A percentile compares a stretch with the other conserved stretches of the same genome.
phyloP scores from a whole-genome alignment of 306 rosid genomes.

The Vigna radiata region DNA sequence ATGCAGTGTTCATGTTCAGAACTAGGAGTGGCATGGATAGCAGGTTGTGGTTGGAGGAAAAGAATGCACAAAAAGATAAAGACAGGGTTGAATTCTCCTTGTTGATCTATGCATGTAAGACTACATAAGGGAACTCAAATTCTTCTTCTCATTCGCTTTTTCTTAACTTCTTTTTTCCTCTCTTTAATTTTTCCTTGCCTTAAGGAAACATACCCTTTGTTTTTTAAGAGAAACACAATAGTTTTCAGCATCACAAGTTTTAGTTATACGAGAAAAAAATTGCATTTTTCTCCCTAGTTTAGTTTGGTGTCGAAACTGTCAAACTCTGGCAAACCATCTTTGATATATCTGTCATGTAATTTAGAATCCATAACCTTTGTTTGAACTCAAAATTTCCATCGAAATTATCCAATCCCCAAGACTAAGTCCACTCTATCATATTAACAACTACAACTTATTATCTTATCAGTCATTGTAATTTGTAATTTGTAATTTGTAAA shows the following conservation, averaged over 20 bases:
- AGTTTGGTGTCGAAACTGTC: background rate
- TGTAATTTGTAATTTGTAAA: no score
- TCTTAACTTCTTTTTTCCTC: background rate
- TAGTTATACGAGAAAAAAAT: constrained; percentile 35
- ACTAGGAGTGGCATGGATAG: constrained; percentile 89
- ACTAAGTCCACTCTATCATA: no score
- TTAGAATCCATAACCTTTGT: background rate
- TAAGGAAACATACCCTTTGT: constrained; percentile 48
- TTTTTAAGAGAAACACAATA: constrained; percentile 26
- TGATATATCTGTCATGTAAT: background rate
- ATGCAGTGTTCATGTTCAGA: constrained; percentile 91
- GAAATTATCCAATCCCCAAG: background rate
- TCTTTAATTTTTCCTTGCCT: background rate
- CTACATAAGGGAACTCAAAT: constrained; percentile 39
- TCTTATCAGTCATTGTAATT: background rate
- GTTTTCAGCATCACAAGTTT: constrained; percentile 32
- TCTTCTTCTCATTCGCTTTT: constrained; percentile 5
- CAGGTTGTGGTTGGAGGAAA: constrained; percentile 91
- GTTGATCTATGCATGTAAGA: constrained; percentile 94
- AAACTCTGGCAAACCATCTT: no score
- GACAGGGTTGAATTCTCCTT: constrained; percentile 77
- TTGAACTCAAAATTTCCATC: background rate
- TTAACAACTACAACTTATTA: background rate
- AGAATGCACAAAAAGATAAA: constrained; percentile 58
- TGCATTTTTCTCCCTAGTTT: background rate